A percentile compares a stretch with the other conserved stretches of the same genome.
phyloP scores from a whole-genome alignment of 768 basidiomycete species.

The Pleurotus tuber-regium region DNA sequence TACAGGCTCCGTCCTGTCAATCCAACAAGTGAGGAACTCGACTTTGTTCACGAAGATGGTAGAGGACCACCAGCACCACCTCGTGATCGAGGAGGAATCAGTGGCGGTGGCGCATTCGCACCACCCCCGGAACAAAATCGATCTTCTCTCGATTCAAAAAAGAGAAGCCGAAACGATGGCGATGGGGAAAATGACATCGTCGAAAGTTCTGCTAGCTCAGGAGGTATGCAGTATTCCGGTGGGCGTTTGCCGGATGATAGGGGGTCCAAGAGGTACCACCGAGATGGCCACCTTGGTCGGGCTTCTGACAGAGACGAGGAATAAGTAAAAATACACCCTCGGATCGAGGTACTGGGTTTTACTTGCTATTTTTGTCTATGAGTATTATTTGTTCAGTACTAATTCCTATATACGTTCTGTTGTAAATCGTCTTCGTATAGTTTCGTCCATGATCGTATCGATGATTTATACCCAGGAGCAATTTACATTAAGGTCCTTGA shows the following conservation, averaged over 20 bases:
- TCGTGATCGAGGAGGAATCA: conserved; percentile 16
- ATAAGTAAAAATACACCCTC: conserved; percentile 8
- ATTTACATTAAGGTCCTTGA: too few relatives aligned
- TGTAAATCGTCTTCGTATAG: conserved; percentile 1
- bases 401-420: conserved; percentile 8
- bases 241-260: conserved; percentile 46
- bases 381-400: conserved; percentile 1
- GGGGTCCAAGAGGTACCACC: conserved; percentile 59
- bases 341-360: neutral
- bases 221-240: conserved; percentile 30
- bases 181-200: conserved; percentile 58
- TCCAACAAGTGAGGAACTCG: conserved; percentile 44
- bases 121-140: conserved; percentile 37
- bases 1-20: conserved; percentile 53
- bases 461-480: too few relatives aligned
- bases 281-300: conserved; percentile 36
- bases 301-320: conserved; percentile 39
- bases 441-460: conserved; percentile 2
- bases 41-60: conserved; percentile 55
- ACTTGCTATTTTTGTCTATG: conserved; percentile 5
- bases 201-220: conserved; percentile 28
- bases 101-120: conserved; percentile 24
- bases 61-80: too few relatives aligned
- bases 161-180: conserved; percentile 62
- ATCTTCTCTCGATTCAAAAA: conserved; percentile 46